phyloP scores from a whole-genome alignment of 1,139 yeast genomes.

The Hyphopichia wangnamkhiaoensis region DNA sequence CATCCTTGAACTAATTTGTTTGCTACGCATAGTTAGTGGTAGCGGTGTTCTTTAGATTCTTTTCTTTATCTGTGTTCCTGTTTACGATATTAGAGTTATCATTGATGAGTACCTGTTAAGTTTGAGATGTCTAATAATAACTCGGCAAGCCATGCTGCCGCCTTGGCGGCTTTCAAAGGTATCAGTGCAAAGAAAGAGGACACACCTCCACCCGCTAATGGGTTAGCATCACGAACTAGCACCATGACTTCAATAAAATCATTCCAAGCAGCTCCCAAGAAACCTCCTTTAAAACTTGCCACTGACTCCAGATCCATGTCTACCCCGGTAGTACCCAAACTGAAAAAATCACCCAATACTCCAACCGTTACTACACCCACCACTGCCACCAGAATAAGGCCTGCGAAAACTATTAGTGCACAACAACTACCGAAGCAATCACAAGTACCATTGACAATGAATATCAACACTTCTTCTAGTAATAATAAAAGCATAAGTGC shows the following conservation, averaged over 20 bases:
- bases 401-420: not conserved
- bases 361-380: not conserved
- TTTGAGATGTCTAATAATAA: slow-evolving; percentile 5
- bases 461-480: too few relatives aligned
- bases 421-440: not conserved
- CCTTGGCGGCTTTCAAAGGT: slow-evolving; percentile 34
- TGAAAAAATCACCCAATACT: not conserved
- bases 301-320: not conserved
- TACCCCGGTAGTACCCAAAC: not conserved
- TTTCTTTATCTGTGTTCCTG: too few relatives aligned
- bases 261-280: not conserved
- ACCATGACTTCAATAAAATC: slow-evolving; percentile 3
- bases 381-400: not conserved
- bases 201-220: not conserved
- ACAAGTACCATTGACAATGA: too few relatives aligned
- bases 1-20: too few relatives aligned
- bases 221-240: too few relatives aligned
- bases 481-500: too few relatives aligned
- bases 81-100: too few relatives aligned
- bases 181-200: slow-evolving; percentile 14
- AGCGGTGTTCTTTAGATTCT: too few relatives aligned
- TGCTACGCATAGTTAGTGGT: too few relatives aligned
- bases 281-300: slow-evolving; percentile 1
- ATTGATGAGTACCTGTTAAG: too few relatives aligned
- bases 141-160: slow-evolving; percentile 35